Conservation (phyloP, 2,329 filamentous ascomycete species). For the Alternaria gansuensis region DNA sequence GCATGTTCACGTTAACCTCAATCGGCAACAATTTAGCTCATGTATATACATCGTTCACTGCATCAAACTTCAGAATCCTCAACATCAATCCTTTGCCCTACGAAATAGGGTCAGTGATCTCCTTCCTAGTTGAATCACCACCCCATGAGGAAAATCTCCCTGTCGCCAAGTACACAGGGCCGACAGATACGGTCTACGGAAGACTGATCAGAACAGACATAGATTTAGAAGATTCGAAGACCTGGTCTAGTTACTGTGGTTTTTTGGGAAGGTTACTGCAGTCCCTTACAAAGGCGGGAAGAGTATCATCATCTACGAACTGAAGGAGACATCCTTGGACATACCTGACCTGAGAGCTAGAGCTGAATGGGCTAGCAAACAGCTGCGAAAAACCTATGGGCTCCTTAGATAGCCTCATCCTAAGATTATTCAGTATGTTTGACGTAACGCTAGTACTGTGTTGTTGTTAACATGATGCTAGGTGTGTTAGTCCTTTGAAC, state of each 20-base stretch:
- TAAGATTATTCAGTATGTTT: background rate
- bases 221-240: background rate
- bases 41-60: background rate
- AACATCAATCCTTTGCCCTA: background rate
- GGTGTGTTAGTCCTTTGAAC: background rate
- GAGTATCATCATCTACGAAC: constrained; percentile 6
- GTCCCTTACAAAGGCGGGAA: constrained; percentile 2
- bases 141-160: background rate
- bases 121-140: background rate
- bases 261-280: background rate
- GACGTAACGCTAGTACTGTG: too few relatives aligned
- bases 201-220: background rate
- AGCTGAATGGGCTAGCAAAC: background rate
- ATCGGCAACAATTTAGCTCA: background rate
- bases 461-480: background rate
- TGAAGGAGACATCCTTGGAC: background rate
- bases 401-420: background rate
- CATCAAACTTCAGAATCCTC: rapidly evolving
- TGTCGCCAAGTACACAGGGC: background rate
- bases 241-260: constrained; percentile 6
- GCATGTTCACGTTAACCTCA: background rate
- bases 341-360: background rate
- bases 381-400: background rate
- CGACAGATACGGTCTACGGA: background rate
- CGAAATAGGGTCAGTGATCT: background rate